Evolutionary conservation across 495 filamentous ascomycete genomes (phyloP).

Genomic region (Aspergillus conjunctus): DNA sequence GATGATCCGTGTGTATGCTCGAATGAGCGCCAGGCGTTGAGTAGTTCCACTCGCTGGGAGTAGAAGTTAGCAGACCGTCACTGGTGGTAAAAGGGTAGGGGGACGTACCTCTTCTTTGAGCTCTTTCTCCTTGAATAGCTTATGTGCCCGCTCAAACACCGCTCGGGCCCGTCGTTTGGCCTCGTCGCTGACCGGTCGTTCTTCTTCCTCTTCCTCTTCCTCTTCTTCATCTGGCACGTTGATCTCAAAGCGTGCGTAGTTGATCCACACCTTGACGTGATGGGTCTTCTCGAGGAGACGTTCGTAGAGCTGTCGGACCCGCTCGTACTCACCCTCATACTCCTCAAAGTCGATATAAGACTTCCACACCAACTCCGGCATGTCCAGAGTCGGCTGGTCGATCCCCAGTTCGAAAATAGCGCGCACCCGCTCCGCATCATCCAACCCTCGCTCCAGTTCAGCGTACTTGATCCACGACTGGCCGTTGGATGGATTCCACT

Average conservation of each 20-base stretch:
- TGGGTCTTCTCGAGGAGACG: slow-evolving; percentile 88
- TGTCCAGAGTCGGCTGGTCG: slow-evolving; percentile 81
- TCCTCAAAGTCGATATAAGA: slow-evolving; percentile 98
- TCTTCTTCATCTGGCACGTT: slow-evolving; percentile 74
- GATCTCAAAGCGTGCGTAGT: slow-evolving; percentile 95
- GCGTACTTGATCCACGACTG: slow-evolving; percentile 95
- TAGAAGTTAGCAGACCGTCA: slow-evolving; percentile 30
- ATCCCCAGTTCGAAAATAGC: slow-evolving; percentile 93
- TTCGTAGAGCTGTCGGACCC: slow-evolving; percentile 83
- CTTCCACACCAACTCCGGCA: slow-evolving; percentile 97
- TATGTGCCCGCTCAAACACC: slow-evolving; percentile 85
- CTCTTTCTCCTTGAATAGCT: slow-evolving; percentile 86
- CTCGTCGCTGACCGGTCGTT: slow-evolving; percentile 74
- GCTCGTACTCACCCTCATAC: slow-evolving; percentile 84
- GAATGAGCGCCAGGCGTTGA: slow-evolving; percentile 90
- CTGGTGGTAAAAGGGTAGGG: background rate
- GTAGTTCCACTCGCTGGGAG: slow-evolving; percentile 71
- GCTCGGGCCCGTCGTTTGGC: slow-evolving; percentile 79
- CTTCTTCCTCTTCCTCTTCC: slow-evolving; percentile 60
- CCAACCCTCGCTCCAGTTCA: slow-evolving; percentile 84
- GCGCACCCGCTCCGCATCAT: slow-evolving; percentile 83
- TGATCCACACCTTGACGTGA: slow-evolving; percentile 98
- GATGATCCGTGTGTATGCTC: slow-evolving; percentile 78
- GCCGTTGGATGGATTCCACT: slow-evolving; percentile 85
- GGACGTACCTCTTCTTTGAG: slow-evolving; percentile 80